phyloP scores from a whole-genome alignment of 2,329 filamentous ascomycete species.

The Albifimbria verrucaria region DNA sequence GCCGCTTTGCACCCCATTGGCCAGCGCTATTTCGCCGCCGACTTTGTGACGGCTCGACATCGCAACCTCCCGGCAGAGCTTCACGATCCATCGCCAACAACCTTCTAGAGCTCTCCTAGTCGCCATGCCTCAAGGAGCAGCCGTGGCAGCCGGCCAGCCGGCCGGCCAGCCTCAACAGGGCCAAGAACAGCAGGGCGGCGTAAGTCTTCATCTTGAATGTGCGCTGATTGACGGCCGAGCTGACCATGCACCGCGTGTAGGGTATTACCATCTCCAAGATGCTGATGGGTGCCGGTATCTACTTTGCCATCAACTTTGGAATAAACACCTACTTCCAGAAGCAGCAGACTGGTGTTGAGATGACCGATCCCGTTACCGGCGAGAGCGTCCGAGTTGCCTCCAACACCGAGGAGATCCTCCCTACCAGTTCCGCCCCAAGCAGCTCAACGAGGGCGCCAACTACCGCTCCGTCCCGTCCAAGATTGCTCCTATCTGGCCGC shows the following conservation, averaged over 20 bases:
- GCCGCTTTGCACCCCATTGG: too few species aligned
- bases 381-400: constrained; percentile 50
- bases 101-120: neutral
- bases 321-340: constrained; percentile 52
- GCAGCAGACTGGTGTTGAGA: constrained; percentile 43
- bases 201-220: neutral
- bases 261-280: constrained; percentile 42
- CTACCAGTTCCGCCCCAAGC: constrained; percentile 61
- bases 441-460: constrained; percentile 57
- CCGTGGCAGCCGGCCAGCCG: neutral
- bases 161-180: neutral
- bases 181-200: neutral
- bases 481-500: constrained; percentile 85
- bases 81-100: neutral
- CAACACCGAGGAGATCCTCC: constrained; percentile 55
- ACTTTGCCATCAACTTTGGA: constrained; percentile 54
- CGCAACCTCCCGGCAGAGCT: too few species aligned
- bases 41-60: too few species aligned
- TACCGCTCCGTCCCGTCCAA: constrained; percentile 65
- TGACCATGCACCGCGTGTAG: constrained; percentile 13
- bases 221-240: neutral
- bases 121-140: neutral
- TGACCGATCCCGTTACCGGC: constrained; percentile 47
- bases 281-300: constrained; percentile 40
- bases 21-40: too few species aligned